Evolutionary conservation across 1,139 yeast species (phyloP), one percentile per base, ranked within the genome.

Genomic region (Pichia sp.): DNA sequence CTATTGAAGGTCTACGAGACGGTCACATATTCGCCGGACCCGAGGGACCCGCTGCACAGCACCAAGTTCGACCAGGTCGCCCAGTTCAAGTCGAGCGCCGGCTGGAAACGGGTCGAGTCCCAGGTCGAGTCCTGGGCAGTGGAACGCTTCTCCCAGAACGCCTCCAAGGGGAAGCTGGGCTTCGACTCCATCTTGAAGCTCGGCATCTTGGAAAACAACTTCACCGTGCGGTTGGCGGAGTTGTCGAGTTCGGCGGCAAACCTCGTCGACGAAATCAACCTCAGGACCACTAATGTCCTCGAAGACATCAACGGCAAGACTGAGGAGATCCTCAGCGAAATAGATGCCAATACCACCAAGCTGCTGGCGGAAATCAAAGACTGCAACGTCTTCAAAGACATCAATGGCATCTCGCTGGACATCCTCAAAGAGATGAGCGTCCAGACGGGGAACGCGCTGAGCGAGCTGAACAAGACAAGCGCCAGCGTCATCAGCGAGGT

Each of bases 61-160:
- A 93, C 99, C 0, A 61, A 73, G 9, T 93, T 93, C 69, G 70
- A 73, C 47, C 99, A 93, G 70, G 83, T 80, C 61, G 99, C 99
- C 0, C 90, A 87, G 63, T 89, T 93, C 62, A 85, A 92, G 1
- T 97, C 98, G 0, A 87, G 85, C 68, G 89, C 91, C 5, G 76
- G 85, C 2, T 79, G 89, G 70, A 72, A 78, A 54, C 76, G 81
- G 58, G 71, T 92, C 4, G 87, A 96, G 70, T 88, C 84, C 67
- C 85, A 87, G 70, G 76, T 93, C 60, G 99, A 93, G 69, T 95
- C 89, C 50, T 93, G 97, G 96, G 83, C 93, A 0, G 85, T 90
- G 4, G 90, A 87, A 64, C 76, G 97, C 67, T 93, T 92, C 71
- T 83, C 85, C 45, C 95, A 88, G 67, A 93, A 93, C 70, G 97